A percentile compares a stretch with the other conserved stretches of the same genome.
phyloP scores from a whole-genome alignment of 2,329 filamentous ascomycete species.

The Ceratocystis cacaofunesta region DNA sequence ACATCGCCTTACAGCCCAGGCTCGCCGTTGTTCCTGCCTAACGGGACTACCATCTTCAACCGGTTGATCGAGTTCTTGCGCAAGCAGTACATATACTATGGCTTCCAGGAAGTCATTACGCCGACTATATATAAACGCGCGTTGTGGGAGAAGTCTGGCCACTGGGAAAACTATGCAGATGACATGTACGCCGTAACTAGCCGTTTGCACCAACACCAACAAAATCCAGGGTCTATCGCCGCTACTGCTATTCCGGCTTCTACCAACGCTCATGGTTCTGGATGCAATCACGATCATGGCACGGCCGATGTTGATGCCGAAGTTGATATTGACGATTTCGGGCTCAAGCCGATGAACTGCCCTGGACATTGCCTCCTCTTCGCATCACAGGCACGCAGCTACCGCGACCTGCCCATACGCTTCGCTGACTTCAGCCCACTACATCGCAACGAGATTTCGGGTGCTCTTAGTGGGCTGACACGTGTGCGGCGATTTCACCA shows the following conservation, averaged over 20 bases:
- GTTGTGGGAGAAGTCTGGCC: slow-evolving; percentile 72
- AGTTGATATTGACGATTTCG: slow-evolving; percentile 56
- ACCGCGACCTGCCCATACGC: slow-evolving; percentile 66
- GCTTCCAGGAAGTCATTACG: slow-evolving; percentile 77
- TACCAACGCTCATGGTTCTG: background rate
- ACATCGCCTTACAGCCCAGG: slow-evolving; percentile 69
- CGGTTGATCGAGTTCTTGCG: slow-evolving; percentile 68
- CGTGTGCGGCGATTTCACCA: slow-evolving; percentile 78
- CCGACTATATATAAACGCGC: slow-evolving; percentile 84
- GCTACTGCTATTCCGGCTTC: background rate
- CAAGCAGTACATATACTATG: slow-evolving; percentile 69
- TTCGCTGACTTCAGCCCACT: slow-evolving; percentile 78
- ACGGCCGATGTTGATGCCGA: slow-evolving; percentile 19
- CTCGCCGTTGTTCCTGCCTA: slow-evolving; percentile 70
- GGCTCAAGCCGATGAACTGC: slow-evolving; percentile 87
- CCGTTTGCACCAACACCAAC: slow-evolving; percentile 23
- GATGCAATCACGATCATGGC: slow-evolving; percentile 22
- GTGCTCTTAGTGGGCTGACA: slow-evolving; percentile 66
- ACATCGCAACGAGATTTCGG: slow-evolving; percentile 76
- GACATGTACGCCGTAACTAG: slow-evolving; percentile 78
- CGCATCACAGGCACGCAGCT: slow-evolving; percentile 55
- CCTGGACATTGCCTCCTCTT: slow-evolving; percentile 80
- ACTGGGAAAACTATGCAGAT: slow-evolving; percentile 79
- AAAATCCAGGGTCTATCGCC: background rate
- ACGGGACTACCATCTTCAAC: slow-evolving; percentile 71